Percentiles rank a stretch among this genome's conserved stretches.
Evolutionary conservation across 495 filamentous ascomycete species (phyloP).

Genomic region (Aeminium ludgeri): DNA sequence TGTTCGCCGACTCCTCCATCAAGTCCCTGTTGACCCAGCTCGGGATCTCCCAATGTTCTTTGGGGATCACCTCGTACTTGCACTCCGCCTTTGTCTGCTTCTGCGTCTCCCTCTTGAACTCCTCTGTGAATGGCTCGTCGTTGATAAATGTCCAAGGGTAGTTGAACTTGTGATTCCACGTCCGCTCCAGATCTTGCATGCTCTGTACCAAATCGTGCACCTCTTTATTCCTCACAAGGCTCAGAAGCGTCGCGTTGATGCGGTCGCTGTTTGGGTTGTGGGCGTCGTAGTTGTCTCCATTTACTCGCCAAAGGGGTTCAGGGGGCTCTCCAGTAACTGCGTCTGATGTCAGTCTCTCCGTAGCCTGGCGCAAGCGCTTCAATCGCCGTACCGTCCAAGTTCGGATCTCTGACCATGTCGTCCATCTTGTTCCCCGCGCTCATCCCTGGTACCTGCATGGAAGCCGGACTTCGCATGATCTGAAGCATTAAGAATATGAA

Average conservation of each 20-base stretch:
- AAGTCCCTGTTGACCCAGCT: constrained; percentile 81
- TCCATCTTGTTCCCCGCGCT: constrained; percentile 29
- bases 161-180: constrained; percentile 98
- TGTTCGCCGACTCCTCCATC: constrained; percentile 64
- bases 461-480: constrained; percentile 36
- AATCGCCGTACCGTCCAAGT: constrained; percentile 53
- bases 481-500: constrained; percentile 61
- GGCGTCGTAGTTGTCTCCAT: constrained; percentile 51
- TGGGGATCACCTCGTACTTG: constrained; percentile 74
- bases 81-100: constrained; percentile 70
- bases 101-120: constrained; percentile 71
- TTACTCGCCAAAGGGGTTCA: constrained; percentile 49
- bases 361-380: not conserved
- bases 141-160: constrained; percentile 99
- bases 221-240: constrained; percentile 88
- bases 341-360: not conserved
- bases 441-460: constrained; percentile 20
- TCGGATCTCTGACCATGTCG: constrained; percentile 52
- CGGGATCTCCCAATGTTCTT: constrained; percentile 86
- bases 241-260: constrained; percentile 82
- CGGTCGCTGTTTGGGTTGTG: constrained; percentile 57
- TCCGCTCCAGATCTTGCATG: constrained; percentile 82
- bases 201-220: constrained; percentile 62
- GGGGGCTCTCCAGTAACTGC: constrained; percentile 68
- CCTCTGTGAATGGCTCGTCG: constrained; percentile 74